Conservation (phyloP, 257 asterid genomes). For the Solanum gandarillasii region DNA sequence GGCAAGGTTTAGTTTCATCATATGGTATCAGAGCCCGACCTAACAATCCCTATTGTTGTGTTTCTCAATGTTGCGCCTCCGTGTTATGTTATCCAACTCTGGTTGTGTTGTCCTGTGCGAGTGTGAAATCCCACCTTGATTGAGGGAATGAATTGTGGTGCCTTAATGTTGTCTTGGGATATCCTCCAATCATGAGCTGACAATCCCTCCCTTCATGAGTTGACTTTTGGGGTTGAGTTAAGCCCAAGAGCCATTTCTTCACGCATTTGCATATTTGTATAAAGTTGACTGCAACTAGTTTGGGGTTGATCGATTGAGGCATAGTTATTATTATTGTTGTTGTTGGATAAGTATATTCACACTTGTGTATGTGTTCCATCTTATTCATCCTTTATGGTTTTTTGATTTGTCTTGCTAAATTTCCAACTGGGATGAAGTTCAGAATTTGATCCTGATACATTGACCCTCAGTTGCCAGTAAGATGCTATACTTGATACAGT, state of each 20-base stretch:
- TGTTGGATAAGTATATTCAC: not conserved
- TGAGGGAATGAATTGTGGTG: not conserved
- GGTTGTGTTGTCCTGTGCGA: not conserved
- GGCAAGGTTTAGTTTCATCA: not conserved
- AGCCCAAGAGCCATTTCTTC: not conserved
- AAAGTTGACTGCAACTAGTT: not conserved
- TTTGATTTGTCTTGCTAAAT: not conserved
- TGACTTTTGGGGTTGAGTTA: not conserved
- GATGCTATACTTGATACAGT: not conserved
- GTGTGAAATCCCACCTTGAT: not conserved
- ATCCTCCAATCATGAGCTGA: not conserved
- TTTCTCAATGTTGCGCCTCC: not conserved
- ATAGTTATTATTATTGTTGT: not conserved
- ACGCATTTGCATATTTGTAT: not conserved
- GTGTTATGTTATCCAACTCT: not conserved
- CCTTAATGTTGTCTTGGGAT: not conserved
- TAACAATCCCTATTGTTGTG: not conserved
- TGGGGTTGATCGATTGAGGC: not conserved
- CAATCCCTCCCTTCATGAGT: not conserved
- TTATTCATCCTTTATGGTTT: not conserved
- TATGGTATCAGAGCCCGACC: not conserved
- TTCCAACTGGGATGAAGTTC: not conserved
- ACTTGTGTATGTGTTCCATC: not conserved
- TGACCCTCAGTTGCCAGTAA: not conserved
- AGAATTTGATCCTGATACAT: not conserved